Evolutionary conservation across 208 protist genomes (phyloP), one percentile per base, ranked within the genome.

Genomic region (Trypanosoma avium): DNA sequence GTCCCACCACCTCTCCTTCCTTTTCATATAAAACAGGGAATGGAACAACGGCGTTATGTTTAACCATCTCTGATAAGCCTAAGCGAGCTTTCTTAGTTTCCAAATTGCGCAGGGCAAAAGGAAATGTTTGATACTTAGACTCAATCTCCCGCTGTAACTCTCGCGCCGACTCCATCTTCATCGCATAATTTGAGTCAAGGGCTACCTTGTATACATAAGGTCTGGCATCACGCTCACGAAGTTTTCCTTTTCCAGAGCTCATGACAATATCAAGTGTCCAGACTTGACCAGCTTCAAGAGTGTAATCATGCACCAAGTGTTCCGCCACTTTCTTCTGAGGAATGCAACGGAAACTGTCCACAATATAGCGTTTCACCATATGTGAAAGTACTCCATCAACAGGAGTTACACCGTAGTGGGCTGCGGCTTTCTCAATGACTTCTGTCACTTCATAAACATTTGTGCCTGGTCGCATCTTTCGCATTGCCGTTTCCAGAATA

Each of bases 361-460:
- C 97, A 61, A 99, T 95, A 86, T 98, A 99, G 55, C 97, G 91
- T 82, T 98, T 98, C 35, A 99, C 65, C 83, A 99, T 87, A 79
- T 99, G 98, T 27, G 97, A 99, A 7, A 99, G 86, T 19, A 99
- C 98, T 63, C 98, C 99, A 47, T 99, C 93, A 0, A 98, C 89
- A 22, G 93, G 80, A 4, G 83, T 98, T 43, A 98, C 95, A 26
- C 92, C 70, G 80, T 93, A 99, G 61, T 93, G 84, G 22, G 84
- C 85, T 10, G 97, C 92, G 12, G 98, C 88, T 81, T 99, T 97
- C 61, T 97, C 82, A 66, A 99, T 97, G 15, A 96, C 75, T 15
- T 97, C 82, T 3, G 98, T 98, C 35, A 99, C 88, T 33, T 99
- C 90, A 57, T 90, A 88, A 38, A 94, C 90, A 29, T 61, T 92